Conservation (phyloP, 257 asterid species). For the Verbascum thapsus region DNA sequence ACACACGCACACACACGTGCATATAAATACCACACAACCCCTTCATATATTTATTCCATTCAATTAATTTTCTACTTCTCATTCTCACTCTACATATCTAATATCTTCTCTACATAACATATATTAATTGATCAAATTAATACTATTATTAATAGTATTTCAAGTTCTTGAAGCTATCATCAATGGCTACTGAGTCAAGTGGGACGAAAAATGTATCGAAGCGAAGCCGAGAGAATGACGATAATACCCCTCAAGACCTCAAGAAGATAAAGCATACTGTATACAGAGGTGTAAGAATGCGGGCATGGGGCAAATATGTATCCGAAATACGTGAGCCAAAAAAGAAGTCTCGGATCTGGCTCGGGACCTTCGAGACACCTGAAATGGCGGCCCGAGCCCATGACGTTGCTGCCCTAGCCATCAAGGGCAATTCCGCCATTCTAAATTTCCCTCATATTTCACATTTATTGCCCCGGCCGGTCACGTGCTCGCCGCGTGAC, state of each 20-base stretch:
- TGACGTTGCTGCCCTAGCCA: conserved; percentile 81
- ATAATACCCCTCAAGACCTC: too few species aligned
- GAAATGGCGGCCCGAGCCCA: conserved; percentile 95
- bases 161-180: too few species aligned
- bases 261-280: conserved; percentile 35
- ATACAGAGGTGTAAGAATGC: conserved; percentile 73
- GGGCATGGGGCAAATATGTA: conserved; percentile 91
- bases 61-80: too few species aligned
- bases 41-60: conserved; percentile 31
- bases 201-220: too few species aligned
- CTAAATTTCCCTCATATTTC: conserved; percentile 72
- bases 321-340: conserved; percentile 82
- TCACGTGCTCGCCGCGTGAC: conserved; percentile 73
- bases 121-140: too few species aligned
- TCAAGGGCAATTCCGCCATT: conserved; percentile 69
- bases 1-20: neutral
- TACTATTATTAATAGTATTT: too few species aligned
- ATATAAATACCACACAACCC: neutral
- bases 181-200: too few species aligned
- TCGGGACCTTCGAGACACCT: conserved; percentile 70
- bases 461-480: conserved; percentile 59
- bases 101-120: too few species aligned
- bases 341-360: conserved; percentile 86
- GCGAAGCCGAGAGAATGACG: too few species aligned
- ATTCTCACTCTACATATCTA: neutral